Evolutionary conservation across 1,284 basidiomycete species (phyloP), one percentile per base, ranked within the genome.

Genomic region (Vanrija sp.): DNA sequence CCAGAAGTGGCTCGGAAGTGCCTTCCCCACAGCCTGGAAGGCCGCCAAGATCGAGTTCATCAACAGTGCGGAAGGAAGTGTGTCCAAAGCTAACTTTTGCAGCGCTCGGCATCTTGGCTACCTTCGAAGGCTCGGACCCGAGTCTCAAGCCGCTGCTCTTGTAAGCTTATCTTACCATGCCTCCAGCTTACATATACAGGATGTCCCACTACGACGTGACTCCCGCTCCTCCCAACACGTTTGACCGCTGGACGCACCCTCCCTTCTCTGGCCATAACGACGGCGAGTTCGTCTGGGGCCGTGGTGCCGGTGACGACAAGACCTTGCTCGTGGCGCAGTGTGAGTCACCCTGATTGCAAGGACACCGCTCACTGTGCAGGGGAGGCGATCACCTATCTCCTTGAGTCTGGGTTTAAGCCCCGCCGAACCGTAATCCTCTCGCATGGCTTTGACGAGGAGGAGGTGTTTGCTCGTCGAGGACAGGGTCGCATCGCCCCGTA

Each of bases 91-190:
- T 34, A 43, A 28, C 43, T 39, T 23, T n/a, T 14, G 16, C 44
- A 71, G 69, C 71, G 1, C 72, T 80, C 28, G 80, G 78, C 28
- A 75, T 81, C 26, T 51, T 81, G 6, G 78, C 77, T 51, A 80
- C 79, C 0, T 75, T 79, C 58, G 51, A 75, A 39, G 80, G 80
- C 4, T 68, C 71, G 5, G 76, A 81, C 51, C 56, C 65, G 6
- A 58, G 61, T n/a, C 72, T 81, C 46, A 79, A 80, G 56, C 80
- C 80, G 0, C 64, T 80, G 8, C 58, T 80, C 2, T 57, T 78
- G 28, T 53, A 18, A 43, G 51, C n/a, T n/a, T n/a, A n/a, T n/a
- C n/a, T n/a, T n/a, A n/a, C n/a, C n/a, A n/a, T n/a, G n/a, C n/a
- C n/a, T n/a, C n/a, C 42, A 15, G 39, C 45, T 52, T n/a, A 57